phyloP scores from a whole-genome alignment of 2,329 filamentous ascomycete species.

The Rhytidhysteron rufulum region DNA sequence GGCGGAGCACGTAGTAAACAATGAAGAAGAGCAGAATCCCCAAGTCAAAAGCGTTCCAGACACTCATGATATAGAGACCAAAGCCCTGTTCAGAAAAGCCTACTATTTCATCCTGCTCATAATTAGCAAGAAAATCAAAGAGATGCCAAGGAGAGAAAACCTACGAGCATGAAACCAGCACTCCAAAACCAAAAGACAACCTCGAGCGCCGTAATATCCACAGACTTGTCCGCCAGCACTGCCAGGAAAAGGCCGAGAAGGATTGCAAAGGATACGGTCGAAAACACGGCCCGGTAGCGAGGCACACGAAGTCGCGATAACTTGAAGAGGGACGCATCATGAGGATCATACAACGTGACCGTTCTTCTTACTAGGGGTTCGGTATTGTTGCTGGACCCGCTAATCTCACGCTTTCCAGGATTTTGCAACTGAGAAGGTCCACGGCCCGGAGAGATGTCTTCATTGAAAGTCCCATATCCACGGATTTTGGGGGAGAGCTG shows the following conservation, averaged over 20 bases:
- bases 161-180: conserved; percentile 79
- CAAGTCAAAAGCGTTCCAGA: conserved; percentile 95
- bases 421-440: conserved; percentile 27
- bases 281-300: conserved; percentile 85
- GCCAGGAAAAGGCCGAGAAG: conserved; percentile 82
- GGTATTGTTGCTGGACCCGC: conserved; percentile 13
- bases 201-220: conserved; percentile 78
- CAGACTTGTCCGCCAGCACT: conserved; percentile 71
- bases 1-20: conserved; percentile 82
- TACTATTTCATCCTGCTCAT: conserved; percentile 69
- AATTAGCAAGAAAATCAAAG: neutral
- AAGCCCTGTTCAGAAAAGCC: conserved; percentile 97
- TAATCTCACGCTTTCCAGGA: conserved; percentile 22
- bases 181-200: conserved; percentile 97
- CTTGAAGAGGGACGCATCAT: conserved; percentile 87
- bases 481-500: conserved; percentile 17
- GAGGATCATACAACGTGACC: conserved; percentile 83
- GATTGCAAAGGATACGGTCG: conserved; percentile 80
- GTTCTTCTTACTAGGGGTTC: conserved; percentile 59
- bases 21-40: conserved; percentile 83
- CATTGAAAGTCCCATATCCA: conserved; percentile 17
- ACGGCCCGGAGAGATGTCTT: conserved; percentile 22
- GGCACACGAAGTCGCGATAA: conserved; percentile 86
- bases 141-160: neutral
- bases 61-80: conserved; percentile 93